These are phyloP conservation scores for Nakazawaea holstii DNA, from an alignment of 805 yeast genomes.

Conservation along the genomic window DNA sequence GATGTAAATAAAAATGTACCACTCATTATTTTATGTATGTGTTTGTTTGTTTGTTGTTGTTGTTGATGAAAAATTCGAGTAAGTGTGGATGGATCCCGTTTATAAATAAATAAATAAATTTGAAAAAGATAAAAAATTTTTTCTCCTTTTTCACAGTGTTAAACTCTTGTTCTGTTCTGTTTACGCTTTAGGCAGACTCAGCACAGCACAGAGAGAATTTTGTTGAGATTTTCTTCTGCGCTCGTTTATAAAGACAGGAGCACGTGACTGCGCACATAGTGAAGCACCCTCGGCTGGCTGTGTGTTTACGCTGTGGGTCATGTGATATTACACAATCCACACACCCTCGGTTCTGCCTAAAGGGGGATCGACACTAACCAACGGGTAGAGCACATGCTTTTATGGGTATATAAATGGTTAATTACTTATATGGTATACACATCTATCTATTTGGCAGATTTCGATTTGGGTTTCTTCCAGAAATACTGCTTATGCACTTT, in stretches of 20 bases:
- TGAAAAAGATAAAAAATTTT: too few relatives aligned
- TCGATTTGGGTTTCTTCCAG: slow-evolving; percentile 59
- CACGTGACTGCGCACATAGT: neutral
- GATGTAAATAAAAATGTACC: slow-evolving; percentile 67
- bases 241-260: neutral
- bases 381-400: neutral
- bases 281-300: neutral
- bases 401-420: too few relatives aligned
- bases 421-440: neutral
- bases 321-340: neutral
- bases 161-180: neutral
- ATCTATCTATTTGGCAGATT: slow-evolving; percentile 13
- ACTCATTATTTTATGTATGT: slow-evolving; percentile 2
- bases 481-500: slow-evolving; percentile 88
- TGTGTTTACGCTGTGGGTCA: neutral
- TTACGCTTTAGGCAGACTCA: too few relatives aligned
- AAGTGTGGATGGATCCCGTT: neutral
- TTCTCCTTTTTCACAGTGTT: neutral
- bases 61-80: neutral
- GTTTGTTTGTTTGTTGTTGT: neutral
- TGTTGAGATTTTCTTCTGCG: too few relatives aligned
- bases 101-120: too few relatives aligned
- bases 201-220: too few relatives aligned
- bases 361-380: too few relatives aligned
- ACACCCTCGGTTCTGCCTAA: too few relatives aligned